A percentile compares a stretch with the other conserved stretches of the same genome.
These are phyloP conservation scores for Kurtzmaniella natalensis DNA, from an alignment of 1,139 yeast genomes.

Conservation along the genomic window DNA sequence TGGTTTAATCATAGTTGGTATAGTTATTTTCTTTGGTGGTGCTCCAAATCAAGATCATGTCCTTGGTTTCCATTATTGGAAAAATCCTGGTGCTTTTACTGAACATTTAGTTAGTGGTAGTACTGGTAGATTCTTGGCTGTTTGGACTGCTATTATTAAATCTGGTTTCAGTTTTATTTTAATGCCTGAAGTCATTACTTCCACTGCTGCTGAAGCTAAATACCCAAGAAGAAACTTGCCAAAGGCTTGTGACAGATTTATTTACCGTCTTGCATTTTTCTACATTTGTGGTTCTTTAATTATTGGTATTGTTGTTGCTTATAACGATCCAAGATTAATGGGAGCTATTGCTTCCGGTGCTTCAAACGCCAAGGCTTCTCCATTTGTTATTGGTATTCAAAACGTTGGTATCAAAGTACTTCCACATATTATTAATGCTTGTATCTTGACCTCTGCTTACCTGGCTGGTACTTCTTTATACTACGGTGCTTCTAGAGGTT, in stretches of 20 bases:
- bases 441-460: constrained; percentile 4
- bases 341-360: constrained; percentile 19
- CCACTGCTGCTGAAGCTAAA: constrained; percentile 34
- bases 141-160: constrained; percentile 39
- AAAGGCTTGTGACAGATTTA: constrained; percentile 30
- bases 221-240: constrained; percentile 38
- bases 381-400: constrained; percentile 25
- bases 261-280: constrained; percentile 34
- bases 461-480: constrained; percentile 47
- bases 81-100: constrained; percentile 41
- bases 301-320: constrained; percentile 32
- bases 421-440: constrained; percentile 44
- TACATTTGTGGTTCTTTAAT: constrained; percentile 29
- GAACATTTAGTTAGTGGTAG: constrained; percentile 41
- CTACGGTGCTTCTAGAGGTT: constrained; percentile 52
- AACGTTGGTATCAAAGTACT: constrained; percentile 50
- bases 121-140: constrained; percentile 52
- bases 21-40: constrained; percentile 14
- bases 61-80: constrained; percentile 35
- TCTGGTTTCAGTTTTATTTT: constrained; percentile 44
- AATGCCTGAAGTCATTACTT: constrained; percentile 44
- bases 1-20: constrained; percentile 9
- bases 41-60: constrained; percentile 15
- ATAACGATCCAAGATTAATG: constrained; percentile 23
- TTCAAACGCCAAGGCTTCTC: constrained; percentile 31